These are phyloP conservation scores for Talaromyces sp. DNA, from an alignment of 2,329 filamentous ascomycete genomes.

Conservation along the genomic window DNA sequence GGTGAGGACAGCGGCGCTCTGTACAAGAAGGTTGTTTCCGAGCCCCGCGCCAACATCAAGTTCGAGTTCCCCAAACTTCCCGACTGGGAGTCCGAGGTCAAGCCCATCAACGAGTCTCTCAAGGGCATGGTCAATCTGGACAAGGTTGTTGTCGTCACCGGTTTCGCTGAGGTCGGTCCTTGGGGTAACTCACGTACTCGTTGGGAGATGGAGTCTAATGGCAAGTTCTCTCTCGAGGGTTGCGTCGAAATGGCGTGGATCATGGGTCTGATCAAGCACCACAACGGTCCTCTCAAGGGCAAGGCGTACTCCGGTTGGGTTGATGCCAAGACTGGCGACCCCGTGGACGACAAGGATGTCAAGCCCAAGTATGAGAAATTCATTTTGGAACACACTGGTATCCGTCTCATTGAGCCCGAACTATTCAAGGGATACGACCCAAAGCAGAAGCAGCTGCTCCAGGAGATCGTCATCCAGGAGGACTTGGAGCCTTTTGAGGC, in stretches of 20 bases:
- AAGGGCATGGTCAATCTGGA: conserved; percentile 99
- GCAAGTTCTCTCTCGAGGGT: conserved; percentile 94
- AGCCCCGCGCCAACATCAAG: conserved; percentile 96
- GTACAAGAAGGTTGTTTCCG: conserved; percentile 91
- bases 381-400: conserved; percentile 95
- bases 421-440: conserved; percentile 96
- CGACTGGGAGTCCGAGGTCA: conserved; percentile 87
- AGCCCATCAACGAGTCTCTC: conserved; percentile 82
- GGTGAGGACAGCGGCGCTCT: conserved; percentile 88
- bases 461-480: conserved; percentile 96
- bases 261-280: conserved; percentile 99
- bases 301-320: conserved; percentile 96
- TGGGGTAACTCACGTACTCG: conserved; percentile 98
- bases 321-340: conserved; percentile 89
- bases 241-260: conserved; percentile 99
- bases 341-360: conserved; percentile 96
- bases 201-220: conserved; percentile 99
- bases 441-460: conserved; percentile 96
- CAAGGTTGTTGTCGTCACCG: conserved; percentile 95
- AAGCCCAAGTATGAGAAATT: conserved; percentile 97
- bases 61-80: conserved; percentile 91
- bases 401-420: conserved; percentile 96
- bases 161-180: conserved; percentile 79
- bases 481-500: conserved; percentile 96
- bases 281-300: conserved; percentile 94